A percentile compares a stretch with the other conserved stretches of the same genome.
Evolutionary conservation across 2,329 filamentous ascomycete genomes (phyloP).

Genomic region (Calycina herbarum): DNA sequence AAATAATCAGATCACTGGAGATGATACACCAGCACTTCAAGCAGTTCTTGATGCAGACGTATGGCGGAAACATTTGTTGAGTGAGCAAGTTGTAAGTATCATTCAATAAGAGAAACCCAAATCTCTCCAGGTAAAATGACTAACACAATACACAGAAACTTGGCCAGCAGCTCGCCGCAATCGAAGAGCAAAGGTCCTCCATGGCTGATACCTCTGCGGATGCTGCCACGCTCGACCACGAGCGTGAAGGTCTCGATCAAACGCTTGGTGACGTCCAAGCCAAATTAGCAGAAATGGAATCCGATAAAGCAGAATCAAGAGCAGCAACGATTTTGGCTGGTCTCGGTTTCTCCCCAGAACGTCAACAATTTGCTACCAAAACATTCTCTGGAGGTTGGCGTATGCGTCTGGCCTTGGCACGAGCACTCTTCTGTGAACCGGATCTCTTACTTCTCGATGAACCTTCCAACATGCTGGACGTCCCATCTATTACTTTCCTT

Average conservation of each 20-base stretch:
- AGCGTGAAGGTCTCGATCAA: constrained; percentile 85
- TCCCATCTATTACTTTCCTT: constrained; percentile 98
- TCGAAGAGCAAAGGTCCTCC: constrained; percentile 74
- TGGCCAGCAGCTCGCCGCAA: constrained; percentile 67
- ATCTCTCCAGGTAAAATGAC: not conserved
- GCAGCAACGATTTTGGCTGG: constrained; percentile 95
- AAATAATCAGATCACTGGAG: constrained; percentile 72
- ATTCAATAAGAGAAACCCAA: not conserved
- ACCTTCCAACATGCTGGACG: constrained; percentile 99
- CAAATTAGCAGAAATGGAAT: constrained; percentile 98
- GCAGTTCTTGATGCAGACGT: constrained; percentile 97
- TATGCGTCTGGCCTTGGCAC: constrained; percentile 92
- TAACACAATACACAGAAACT: constrained; percentile 60
- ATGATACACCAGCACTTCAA: constrained; percentile 92
- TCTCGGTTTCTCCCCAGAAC: constrained; percentile 91
- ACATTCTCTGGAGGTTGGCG: constrained; percentile 99
- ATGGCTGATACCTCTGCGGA: constrained; percentile 92
- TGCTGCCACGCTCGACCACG: constrained; percentile 78
- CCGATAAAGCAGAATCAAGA: constrained; percentile 93
- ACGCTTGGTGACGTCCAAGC: constrained; percentile 88
- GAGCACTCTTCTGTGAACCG: constrained; percentile 96
- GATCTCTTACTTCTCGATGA: constrained; percentile 95
- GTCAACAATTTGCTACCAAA: constrained; percentile 90
- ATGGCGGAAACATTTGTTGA: constrained; percentile 93
- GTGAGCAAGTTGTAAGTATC: constrained; percentile 73